Evolutionary conservation across 345 rosid species (phyloP).

Genomic region (Boechera divaricarpa): DNA sequence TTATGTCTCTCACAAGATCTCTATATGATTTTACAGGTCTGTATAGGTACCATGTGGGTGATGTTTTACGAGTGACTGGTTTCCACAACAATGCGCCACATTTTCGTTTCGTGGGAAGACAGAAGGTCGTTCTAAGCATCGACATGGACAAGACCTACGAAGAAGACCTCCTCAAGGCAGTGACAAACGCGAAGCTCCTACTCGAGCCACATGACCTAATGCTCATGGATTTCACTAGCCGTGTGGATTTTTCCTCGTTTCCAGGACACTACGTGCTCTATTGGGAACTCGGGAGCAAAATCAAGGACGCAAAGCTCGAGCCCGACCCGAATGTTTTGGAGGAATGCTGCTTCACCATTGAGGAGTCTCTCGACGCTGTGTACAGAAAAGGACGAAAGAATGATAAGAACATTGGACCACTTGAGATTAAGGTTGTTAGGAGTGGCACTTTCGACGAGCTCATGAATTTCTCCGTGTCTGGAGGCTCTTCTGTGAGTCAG

Average conservation of each 20-base stretch:
- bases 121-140: slow-evolving; percentile 76
- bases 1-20: not conserved
- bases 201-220: slow-evolving; percentile 67
- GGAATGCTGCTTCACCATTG: slow-evolving; percentile 69
- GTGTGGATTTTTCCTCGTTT: slow-evolving; percentile 62
- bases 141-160: slow-evolving; percentile 86
- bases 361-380: slow-evolving; percentile 74
- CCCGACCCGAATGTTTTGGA: slow-evolving; percentile 56
- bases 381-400: slow-evolving; percentile 64
- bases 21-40: slow-evolving; percentile 56
- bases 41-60: slow-evolving; percentile 79
- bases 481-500: slow-evolving; percentile 86
- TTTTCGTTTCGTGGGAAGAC: slow-evolving; percentile 67
- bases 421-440: slow-evolving; percentile 78
- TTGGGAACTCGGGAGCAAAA: slow-evolving; percentile 64
- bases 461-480: slow-evolving; percentile 71
- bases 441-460: slow-evolving; percentile 74
- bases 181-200: slow-evolving; percentile 55
- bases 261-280: slow-evolving; percentile 86
- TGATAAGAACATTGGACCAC: slow-evolving; percentile 74
- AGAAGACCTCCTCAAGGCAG: slow-evolving; percentile 78
- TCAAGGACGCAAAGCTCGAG: slow-evolving; percentile 41
- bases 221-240: slow-evolving; percentile 77
- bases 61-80: slow-evolving; percentile 73
- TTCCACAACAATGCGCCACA: slow-evolving; percentile 84